Base-by-base conservation (phyloP, 2,329 filamentous ascomycete genomes). In the Neofusicoccum ribis region DNA sequence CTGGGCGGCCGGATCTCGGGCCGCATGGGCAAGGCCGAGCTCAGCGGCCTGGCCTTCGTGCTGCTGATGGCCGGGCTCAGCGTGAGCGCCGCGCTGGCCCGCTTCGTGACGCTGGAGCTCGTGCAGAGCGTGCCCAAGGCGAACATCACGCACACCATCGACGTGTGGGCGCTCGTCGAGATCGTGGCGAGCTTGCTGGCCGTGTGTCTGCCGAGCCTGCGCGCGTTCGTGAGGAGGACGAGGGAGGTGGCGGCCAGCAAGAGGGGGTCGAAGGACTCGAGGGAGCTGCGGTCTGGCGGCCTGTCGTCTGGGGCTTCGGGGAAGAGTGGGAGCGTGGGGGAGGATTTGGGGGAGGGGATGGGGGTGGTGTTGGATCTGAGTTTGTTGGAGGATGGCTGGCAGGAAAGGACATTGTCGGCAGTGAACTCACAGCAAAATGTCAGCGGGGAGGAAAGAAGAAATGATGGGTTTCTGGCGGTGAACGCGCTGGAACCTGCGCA, bases 121-220 rank as follows among this genome's bases (percentile, higher is more conserved):
- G 69, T 74, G 17, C 69, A 72, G 47, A 46, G 64, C 20, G 69
- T 68, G 11, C 71, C 69, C 8, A 68, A 67, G 47, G 70, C 72
- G 5, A 68, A 69, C 15, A 74, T 75, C 63, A 74, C 72, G 41
- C 72, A 74, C 67, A 74, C 73, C 12, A 74, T 75, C 47, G 73
- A 75, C 65, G 71, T 75, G 31, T 74, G 72, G 71, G 73, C 73
- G 11, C 65, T 74, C 1, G 72, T 73, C 8, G 73, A 75, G 65
- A 75, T 74, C 41, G 72, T 75, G 4, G 67, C 68, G 5, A 69
- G 67, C 2, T 68, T 75, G 15, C 52, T 75, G 31, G 72, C 72
- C 8, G 71, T 74, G 15, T 74, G 73, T 62, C 52, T 72, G 46
- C 71, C 72, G 2, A 68, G 61, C 20, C 63, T 73, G 60, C 65